Conservation (phyloP, 148 eudicot genomes). For the Rhododendron vialii region DNA sequence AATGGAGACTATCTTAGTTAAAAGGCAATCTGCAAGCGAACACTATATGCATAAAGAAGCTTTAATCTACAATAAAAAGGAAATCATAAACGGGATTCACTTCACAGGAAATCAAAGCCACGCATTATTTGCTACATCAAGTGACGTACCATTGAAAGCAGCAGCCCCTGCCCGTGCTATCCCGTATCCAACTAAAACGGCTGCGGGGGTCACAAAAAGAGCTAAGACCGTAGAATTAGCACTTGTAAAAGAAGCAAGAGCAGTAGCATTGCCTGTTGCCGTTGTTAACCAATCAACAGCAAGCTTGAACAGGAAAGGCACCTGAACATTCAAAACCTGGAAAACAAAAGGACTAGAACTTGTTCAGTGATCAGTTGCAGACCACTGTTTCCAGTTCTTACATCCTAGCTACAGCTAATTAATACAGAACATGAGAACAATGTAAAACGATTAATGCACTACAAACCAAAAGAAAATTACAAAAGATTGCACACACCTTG, state of each 20-base stretch:
- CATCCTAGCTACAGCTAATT: background rate
- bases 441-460: background rate
- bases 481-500: constrained; percentile 41
- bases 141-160: constrained; percentile 79
- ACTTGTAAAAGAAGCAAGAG: constrained; percentile 76
- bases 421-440: background rate
- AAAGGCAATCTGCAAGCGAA: background rate
- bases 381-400: background rate
- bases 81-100: background rate
- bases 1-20: background rate
- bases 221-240: constrained; percentile 69
- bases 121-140: constrained; percentile 18
- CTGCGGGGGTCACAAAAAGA: constrained; percentile 84
- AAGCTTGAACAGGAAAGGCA: constrained; percentile 88
- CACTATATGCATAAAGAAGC: background rate
- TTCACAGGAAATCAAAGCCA: background rate
- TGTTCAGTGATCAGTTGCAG: constrained; percentile 1
- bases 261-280: constrained; percentile 70
- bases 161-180: constrained; percentile 81
- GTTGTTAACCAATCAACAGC: constrained; percentile 91
- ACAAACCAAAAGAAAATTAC: background rate
- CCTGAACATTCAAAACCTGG: constrained; percentile 92
- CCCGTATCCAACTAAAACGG: constrained; percentile 87
- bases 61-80: background rate
- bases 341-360: constrained; percentile 19